These are phyloP conservation scores for Ulota crispa DNA, from an alignment of 225 moss, liverwort and hornwort species.

Conservation along the genomic window DNA sequence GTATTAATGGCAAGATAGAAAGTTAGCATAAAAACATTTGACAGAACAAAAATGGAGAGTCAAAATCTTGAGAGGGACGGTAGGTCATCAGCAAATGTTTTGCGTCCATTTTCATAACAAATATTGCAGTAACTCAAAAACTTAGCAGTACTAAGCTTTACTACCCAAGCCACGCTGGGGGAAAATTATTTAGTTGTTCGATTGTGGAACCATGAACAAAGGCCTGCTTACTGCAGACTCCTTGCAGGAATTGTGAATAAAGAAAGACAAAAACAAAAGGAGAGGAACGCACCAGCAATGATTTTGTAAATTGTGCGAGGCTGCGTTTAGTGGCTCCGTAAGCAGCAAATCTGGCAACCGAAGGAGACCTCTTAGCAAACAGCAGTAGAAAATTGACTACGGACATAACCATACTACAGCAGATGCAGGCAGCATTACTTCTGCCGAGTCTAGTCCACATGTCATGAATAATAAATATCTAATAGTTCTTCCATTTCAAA, in stretches of 20 bases:
- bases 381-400: background rate
- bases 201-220: constrained; percentile 2
- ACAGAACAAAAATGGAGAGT: background rate
- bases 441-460: background rate
- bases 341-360: constrained; percentile 75
- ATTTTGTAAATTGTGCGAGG: constrained; percentile 94
- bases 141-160: background rate
- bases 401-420: background rate
- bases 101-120: background rate
- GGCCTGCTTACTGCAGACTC: background rate
- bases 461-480: background rate
- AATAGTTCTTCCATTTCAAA: background rate
- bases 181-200: background rate
- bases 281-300: constrained; percentile 65
- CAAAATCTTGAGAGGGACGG: background rate
- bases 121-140: background rate
- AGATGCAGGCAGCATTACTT: background rate
- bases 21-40: background rate
- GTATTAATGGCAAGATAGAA: background rate
- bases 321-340: constrained; percentile 98
- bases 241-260: background rate
- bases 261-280: background rate
- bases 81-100: background rate
- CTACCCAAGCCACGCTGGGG: background rate
- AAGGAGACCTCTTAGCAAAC: constrained; percentile 6